Conservation (phyloP, 2,329 filamentous ascomycete species). For the Penicillium polonicum region DNA sequence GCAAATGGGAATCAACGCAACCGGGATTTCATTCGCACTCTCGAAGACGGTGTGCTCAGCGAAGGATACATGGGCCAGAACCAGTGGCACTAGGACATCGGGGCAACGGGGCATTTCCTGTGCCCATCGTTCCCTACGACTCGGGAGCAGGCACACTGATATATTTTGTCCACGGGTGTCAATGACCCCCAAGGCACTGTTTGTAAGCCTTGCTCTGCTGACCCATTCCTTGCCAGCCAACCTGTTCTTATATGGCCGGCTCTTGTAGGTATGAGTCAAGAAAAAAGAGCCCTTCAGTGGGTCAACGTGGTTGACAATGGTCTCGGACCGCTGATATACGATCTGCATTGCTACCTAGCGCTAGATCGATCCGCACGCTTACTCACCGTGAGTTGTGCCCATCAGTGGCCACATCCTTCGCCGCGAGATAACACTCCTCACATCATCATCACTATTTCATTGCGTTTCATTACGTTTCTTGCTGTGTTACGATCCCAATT, state of each 20-base stretch:
- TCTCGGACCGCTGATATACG: slow-evolving; percentile 11
- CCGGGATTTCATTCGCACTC: slow-evolving; percentile 87
- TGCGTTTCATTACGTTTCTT: slow-evolving; percentile 16
- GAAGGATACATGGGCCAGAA: slow-evolving; percentile 79
- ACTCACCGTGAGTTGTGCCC: slow-evolving; percentile 3
- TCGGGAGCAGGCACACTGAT: background rate
- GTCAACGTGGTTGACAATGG: slow-evolving; percentile 2
- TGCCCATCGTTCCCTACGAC: background rate
- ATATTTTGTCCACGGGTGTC: slow-evolving; percentile 3
- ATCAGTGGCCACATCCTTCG: slow-evolving; percentile 7
- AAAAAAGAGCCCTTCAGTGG: background rate
- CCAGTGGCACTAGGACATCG: slow-evolving; percentile 63
- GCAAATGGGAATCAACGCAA: slow-evolving; percentile 55
- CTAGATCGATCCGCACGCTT: slow-evolving; percentile 9
- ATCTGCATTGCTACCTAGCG: slow-evolving; percentile 6
- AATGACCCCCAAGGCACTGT: background rate
- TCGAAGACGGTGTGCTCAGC: slow-evolving; percentile 91
- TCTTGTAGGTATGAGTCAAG: slow-evolving; percentile 3
- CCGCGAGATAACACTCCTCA: background rate
- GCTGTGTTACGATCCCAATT: slow-evolving; percentile 14
- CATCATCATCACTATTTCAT: slow-evolving; percentile 8
- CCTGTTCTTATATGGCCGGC: background rate
- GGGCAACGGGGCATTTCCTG: background rate
- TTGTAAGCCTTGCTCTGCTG: background rate
- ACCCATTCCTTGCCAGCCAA: slow-evolving; percentile 3